These are phyloP conservation scores for Pythium rhizo-oryzae DNA, from an alignment of 352 stramenopile genomes.

Conservation along the genomic window DNA sequence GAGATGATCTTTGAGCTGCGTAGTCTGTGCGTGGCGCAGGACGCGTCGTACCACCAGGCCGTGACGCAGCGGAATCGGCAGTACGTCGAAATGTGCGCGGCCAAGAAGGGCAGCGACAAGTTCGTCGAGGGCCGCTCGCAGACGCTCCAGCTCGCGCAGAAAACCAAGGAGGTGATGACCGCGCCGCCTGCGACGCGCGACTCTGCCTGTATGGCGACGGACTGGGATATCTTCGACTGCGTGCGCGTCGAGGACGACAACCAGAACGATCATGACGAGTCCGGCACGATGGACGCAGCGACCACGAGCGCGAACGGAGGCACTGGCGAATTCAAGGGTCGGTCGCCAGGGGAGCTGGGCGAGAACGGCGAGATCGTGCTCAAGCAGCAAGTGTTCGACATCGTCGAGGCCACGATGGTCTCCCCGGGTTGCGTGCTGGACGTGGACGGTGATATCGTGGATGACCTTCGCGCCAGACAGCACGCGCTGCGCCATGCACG, in stretches of 20 bases:
- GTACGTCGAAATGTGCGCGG: constrained; percentile 62
- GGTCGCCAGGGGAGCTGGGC: constrained; percentile 1
- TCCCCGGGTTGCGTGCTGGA: constrained; percentile 83
- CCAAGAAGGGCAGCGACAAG: constrained; percentile 82
- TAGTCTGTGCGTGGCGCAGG: constrained; percentile 68
- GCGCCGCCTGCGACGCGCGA: constrained; percentile 74
- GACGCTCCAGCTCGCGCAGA: constrained; percentile 76
- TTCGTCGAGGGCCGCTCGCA: constrained; percentile 66
- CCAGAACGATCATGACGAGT: constrained; percentile 40
- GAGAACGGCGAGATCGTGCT: constrained; percentile 60
- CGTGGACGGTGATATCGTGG: constrained; percentile 76
- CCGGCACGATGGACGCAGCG: constrained; percentile 11
- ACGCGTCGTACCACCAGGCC: constrained; percentile 46
- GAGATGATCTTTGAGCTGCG: constrained; percentile 65
- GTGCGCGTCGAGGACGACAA: constrained; percentile 42
- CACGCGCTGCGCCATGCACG: constrained; percentile 33
- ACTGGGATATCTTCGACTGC: constrained; percentile 90
- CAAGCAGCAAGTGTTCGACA: constrained; percentile 77
- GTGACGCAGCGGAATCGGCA: constrained; percentile 61
- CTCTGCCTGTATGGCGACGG: constrained; percentile 68
- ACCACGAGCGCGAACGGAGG: background rate
- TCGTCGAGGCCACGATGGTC: constrained; percentile 69
- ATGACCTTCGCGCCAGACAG: constrained; percentile 63
- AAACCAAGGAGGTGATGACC: constrained; percentile 86
- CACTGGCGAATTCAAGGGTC: background rate